phyloP scores from a whole-genome alignment of 192 early-diverging fungal genomes.

The Phlyctochytrium arcticum region DNA sequence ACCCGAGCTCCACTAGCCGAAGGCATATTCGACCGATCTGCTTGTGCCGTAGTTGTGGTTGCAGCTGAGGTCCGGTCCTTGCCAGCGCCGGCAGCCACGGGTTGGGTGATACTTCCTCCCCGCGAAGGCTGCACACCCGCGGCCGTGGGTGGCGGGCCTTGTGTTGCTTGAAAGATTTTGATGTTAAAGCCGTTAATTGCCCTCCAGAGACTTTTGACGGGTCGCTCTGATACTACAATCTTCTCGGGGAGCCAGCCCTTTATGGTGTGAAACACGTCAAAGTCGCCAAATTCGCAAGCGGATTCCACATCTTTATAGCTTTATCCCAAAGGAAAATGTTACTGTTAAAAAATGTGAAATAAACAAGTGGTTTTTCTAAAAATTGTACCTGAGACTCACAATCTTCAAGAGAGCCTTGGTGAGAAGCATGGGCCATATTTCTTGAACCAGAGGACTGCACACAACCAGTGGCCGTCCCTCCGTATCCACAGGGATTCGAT shows the following conservation, averaged over 20 bases:
- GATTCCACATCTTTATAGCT: conserved; percentile 39
- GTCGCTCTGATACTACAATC: conserved; percentile 22
- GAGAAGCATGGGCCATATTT: conserved; percentile 58
- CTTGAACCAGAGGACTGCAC: conserved; percentile 27
- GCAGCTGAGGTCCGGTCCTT: conserved; percentile 19
- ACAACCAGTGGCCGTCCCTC: conserved; percentile 47
- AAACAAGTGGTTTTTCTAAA: no score
- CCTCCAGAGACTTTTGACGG: conserved; percentile 7
- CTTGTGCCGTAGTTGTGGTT: neutral
- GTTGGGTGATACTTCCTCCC: neutral
- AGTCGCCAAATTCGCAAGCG: conserved; percentile 45
- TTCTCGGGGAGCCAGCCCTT: conserved; percentile 50
- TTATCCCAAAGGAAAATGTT: no score
- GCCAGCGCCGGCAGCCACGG: neutral
- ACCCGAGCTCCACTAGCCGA: conserved; percentile 2
- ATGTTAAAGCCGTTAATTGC: conserved; percentile 24
- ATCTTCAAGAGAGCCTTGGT: conserved; percentile 59
- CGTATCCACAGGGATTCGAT: conserved; percentile 55
- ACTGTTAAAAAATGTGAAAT: no score
- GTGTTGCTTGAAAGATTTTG: conserved; percentile 1
- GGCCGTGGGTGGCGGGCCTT: neutral
- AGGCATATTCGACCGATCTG: conserved; percentile 14
- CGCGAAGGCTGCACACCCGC: neutral
- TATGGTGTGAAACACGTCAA: conserved; percentile 46
- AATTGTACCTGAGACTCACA: conserved; percentile 35